Evolutionary conservation across 2,329 filamentous ascomycete species (phyloP), one percentile per base, ranked within the genome.

Genomic region (Claviceps spartinae): DNA sequence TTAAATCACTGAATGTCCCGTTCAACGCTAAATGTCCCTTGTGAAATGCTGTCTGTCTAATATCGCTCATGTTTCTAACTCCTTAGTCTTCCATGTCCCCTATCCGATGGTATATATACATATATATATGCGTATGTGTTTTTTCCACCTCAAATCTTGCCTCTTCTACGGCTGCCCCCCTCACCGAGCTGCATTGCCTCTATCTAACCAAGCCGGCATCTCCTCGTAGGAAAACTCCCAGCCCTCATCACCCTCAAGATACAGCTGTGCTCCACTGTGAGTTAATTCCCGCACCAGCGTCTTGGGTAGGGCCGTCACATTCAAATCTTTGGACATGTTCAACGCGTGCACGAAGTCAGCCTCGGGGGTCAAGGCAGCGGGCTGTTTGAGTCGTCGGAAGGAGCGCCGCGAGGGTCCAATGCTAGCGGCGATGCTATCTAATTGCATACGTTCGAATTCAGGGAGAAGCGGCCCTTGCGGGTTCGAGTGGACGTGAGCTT

Each of bases 401-500:
- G 59, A 61, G 26, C 60, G 55, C n/a, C 58, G 53, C 5, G 57
- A 55, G 6, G 44, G 40, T 9, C 62, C 60, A 7, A 56, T 58
- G 41, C 60, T 63, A 24, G 60, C 62, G 42, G 62, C 63, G 13
- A 57, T 38, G 48, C 70, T 70, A 16, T 65, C 66, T 49, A 70
- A 74, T 59, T 81, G 78, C 5, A 62, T 54, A 2, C 60, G 62
- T 51, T 76, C 71, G 34, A 68, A 69, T 5, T 61, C 57, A 2
- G 71, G 69, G 6, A 77, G 57, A 5, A 82, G 65, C 2, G 74
- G 76, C 45, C 61, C 62, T 1, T 51, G 52, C 0, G 68, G 65
- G 43, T 79, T 69, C 2, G 63, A 61, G 18, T 74, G 59, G 2
- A 69, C 56, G 56, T 83, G 79, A 1, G 71, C 71, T 5, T 79